Evolutionary conservation across 345 rosid genomes (phyloP), one percentile per base, ranked within the genome.

Genomic region (Rhodamnia argentea): DNA sequence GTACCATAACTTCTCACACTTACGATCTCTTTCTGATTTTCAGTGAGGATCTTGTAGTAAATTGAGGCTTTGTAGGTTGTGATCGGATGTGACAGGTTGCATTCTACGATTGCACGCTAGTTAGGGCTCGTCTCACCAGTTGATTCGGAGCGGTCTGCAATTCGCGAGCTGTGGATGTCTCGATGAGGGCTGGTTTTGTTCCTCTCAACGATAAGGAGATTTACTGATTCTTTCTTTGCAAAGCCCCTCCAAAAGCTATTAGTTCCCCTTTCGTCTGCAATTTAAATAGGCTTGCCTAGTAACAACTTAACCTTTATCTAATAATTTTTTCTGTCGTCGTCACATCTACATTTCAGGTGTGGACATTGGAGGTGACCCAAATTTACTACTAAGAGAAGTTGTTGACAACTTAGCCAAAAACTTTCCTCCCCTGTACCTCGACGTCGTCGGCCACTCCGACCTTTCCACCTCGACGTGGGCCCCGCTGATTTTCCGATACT

Each of bases 31-130:
- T 22, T 18, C 40, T 9, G 47, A 23, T 56, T 56, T 56, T 56
- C 60, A 10, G n/a, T 4, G 60, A 70, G 47, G 47, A 70, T 18
- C 52, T 2, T 6, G 2, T 20, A 4, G 47, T 37, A 32, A 32
- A 70, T 70, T 70, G 78, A 32, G 44, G 78, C 20, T 32, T 4
- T 70, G 44, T 53, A 88, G 91, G 89, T 87, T 7, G 78, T 89
- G 83, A 89, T 91, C 13, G 93, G 94, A 54, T 91, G 91, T 83
- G 93, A 92, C 26, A 93, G 94, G 86, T 86, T 87, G 44, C 91
- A 90, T 85, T 92, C 91, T 1, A 64, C 83, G 51, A 89, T 91
- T 29, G 91, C 92, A 26, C 85, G 78, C 3, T 89, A 87, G 90
- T 51, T 92, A 24, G 91, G 92, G 60, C 87, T 91, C 1, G 11